Evolutionary conservation across 2,329 filamentous ascomycete species (phyloP).

Genomic region (Massarina eburnea): DNA sequence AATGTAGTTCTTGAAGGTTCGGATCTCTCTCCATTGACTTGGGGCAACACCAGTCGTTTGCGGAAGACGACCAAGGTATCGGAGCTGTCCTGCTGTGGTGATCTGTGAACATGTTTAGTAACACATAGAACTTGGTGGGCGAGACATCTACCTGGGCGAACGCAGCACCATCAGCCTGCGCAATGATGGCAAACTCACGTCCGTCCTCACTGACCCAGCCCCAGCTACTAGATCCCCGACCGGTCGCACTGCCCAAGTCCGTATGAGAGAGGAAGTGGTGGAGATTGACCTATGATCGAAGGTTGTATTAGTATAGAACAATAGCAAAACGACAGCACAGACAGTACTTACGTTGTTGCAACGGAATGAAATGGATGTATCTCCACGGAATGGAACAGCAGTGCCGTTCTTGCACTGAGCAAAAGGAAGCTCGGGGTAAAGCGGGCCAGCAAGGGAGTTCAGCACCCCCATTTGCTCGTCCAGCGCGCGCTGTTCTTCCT

Average conservation of each 20-base stretch:
- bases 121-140: too few species aligned
- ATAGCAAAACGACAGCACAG: neutral
- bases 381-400: slow-evolving; percentile 27
- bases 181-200: slow-evolving; percentile 57
- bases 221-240: slow-evolving; percentile 50
- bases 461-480: slow-evolving; percentile 14
- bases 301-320: neutral
- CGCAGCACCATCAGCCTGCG: slow-evolving; percentile 56
- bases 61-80: slow-evolving; percentile 56
- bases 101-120: slow-evolving; percentile 24
- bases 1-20: slow-evolving; percentile 48
- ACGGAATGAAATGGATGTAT: slow-evolving; percentile 27
- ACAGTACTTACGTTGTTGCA: slow-evolving; percentile 31
- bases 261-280: slow-evolving; percentile 59
- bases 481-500: slow-evolving; percentile 18
- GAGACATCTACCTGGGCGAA: slow-evolving; percentile 49
- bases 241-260: slow-evolving; percentile 51
- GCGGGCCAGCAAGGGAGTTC: slow-evolving; percentile 12
- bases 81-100: slow-evolving; percentile 51
- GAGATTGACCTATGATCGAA: slow-evolving; percentile 48
- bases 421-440: slow-evolving; percentile 25
- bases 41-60: slow-evolving; percentile 43
- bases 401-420: slow-evolving; percentile 28
- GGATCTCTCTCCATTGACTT: slow-evolving; percentile 57
- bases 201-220: slow-evolving; percentile 55